These are phyloP conservation scores for Tetrahymena borealis DNA, from an alignment of 73 alveolate species.

Conservation along the genomic window DNA sequence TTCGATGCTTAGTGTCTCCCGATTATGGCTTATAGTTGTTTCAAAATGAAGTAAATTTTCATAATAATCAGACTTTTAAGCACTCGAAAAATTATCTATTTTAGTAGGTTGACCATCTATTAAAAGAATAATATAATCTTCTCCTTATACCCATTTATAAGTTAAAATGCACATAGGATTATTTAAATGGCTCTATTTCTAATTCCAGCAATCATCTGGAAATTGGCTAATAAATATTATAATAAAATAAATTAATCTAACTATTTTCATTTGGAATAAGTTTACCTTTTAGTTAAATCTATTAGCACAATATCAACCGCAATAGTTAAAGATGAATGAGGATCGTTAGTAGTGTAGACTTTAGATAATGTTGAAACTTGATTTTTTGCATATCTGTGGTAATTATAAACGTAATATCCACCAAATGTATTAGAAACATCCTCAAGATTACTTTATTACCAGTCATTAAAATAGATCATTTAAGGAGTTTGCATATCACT, in stretches of 20 bases:
- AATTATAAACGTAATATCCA: not conserved
- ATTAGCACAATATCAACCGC: not conserved
- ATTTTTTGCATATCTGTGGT: not conserved
- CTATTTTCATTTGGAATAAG: not conserved
- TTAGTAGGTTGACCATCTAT: not conserved
- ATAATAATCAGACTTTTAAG: too few relatives aligned
- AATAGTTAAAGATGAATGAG: not conserved
- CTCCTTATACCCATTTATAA: not conserved
- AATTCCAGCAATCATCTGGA: not conserved
- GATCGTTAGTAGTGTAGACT: not conserved
- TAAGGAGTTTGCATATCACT: not conserved
- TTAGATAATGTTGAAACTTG: not conserved
- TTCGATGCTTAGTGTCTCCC: too few relatives aligned
- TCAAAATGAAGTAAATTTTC: too few relatives aligned
- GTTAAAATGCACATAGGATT: not conserved
- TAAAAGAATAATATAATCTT: not conserved
- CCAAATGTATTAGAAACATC: not conserved
- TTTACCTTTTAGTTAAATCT: not conserved
- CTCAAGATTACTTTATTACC: not conserved
- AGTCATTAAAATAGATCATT: not conserved
- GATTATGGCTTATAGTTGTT: too few relatives aligned
- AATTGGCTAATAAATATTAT: not conserved
- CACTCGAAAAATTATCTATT: not conserved
- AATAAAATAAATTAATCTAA: not conserved
- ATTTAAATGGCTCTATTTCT: not conserved